Evolutionary conservation across 1,139 yeast genomes (phyloP).

Genomic region (Hemisphaericaspora subhashii): DNA sequence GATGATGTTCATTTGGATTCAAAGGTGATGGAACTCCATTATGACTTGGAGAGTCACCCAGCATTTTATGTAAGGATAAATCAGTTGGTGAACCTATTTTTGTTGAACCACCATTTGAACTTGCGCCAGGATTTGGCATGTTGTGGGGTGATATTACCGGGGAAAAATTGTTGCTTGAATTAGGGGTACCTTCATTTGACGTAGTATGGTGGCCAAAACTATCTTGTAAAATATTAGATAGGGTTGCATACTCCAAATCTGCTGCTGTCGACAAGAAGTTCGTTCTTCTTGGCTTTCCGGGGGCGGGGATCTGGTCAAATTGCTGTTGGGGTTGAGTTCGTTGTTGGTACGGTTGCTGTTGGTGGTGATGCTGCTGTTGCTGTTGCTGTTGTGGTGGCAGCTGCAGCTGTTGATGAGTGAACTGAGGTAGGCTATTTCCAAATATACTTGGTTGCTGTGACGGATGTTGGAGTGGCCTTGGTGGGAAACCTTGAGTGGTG

Average conservation of each 20-base stretch:
- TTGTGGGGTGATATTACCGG: conserved; percentile 42
- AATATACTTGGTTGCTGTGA: conserved; percentile 2
- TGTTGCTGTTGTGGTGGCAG: conserved; percentile 2
- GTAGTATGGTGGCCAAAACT: conserved; percentile 38
- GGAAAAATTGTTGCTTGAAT: conserved; percentile 33
- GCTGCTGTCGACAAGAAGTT: conserved; percentile 74
- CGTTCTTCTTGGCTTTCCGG: conserved; percentile 22
- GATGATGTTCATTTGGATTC: conserved; percentile 7
- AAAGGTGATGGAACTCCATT: conserved; percentile 14
- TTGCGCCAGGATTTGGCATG: no score
- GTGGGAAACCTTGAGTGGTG: conserved; percentile 8
- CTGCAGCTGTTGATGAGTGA: conserved; percentile 4
- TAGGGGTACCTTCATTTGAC: conserved; percentile 45
- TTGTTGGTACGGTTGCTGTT: conserved; percentile 4
- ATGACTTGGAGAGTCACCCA: conserved; percentile 1
- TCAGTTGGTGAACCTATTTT: conserved; percentile 10
- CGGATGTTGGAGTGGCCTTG: conserved; percentile 3
- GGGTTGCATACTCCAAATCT: conserved; percentile 72
- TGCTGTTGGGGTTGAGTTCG: background rate
- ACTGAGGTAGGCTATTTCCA: conserved; percentile 3
- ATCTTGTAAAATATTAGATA: conserved; percentile 70
- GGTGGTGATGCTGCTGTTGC: conserved; percentile 6
- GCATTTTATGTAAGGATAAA: conserved; percentile 1
- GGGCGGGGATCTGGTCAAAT: background rate
- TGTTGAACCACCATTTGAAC: conserved; percentile 6